Base-by-base conservation (phyloP, 225 moss, liverwort and hornwort species). In the Thuidium tamariscinum region DNA sequence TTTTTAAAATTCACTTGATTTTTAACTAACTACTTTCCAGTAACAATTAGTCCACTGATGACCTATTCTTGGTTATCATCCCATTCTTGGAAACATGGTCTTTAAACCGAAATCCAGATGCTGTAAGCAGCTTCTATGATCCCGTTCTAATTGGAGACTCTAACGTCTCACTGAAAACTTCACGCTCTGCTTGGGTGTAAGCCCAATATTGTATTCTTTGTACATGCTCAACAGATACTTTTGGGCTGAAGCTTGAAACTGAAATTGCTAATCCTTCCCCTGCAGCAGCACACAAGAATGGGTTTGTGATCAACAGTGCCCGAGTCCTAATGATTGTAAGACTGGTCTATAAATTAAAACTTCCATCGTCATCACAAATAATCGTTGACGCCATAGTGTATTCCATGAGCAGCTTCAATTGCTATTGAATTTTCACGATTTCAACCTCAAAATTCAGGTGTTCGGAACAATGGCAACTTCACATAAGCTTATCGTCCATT, bases 211-310 rank as follows among this genome's bases (percentile, higher is more conserved):
- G 46, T 66, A 84, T 87, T 46, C 82, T 51, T 25, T 89, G 66
- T 41, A 90, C 85, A 83, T 82, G 59, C 61, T 85, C 88, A 23
- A 92, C 27, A 19, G 41, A 18, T 15, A 55, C 44, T 41, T 82
- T 88, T 11, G 87, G 87, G 48, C 65, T 87, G 59, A 85, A 66
- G 25, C 78, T 77, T 65, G 11, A 79, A 51, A 81, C 61, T 68
- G 94, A 88, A 79, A 85, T 78, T 70, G 39, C 83, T 76, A 92
- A 32, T 77, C 84, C 89, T 88, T 87, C 94, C 74, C 92, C 94
- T 94, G 81, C 77, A 83, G 81, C 77, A 83, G 55, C 67, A 80
- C 27, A 74, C 15, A 80, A 73, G 18, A 32, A 55, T 42, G 29
- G 29, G 34, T 51, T 86, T 41, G 36, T 55, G 64, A 78, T 63